Base-by-base conservation (phyloP, 1,284 basidiomycete genomes). In the Boletus hoseneyae region DNA sequence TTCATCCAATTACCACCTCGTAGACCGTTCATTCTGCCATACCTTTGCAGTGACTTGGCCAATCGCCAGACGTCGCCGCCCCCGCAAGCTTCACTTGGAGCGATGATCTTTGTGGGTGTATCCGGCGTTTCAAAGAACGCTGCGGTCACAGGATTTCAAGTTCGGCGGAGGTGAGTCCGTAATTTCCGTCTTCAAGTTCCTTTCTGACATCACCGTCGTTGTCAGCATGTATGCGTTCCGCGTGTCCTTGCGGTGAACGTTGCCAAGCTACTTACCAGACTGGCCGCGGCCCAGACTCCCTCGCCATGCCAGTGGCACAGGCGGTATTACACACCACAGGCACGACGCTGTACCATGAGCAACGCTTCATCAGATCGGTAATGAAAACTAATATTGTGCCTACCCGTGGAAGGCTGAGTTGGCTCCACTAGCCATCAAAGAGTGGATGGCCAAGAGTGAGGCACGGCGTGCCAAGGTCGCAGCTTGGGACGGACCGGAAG, bases 111-210 rank as follows among this genome's bases (percentile, higher is more conserved):
- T 27, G 48, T 56, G 9, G 61, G 65, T 19, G 10, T 53, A 36
- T 52, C 51, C 1, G 61, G 65, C 6, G 30, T 64, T 47, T 48
- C 16, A 7, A 60, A 64, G 47, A 63, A 45, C 15, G 64, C 43
- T 65, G n/a, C 67, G 61, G 61, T 64, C 63, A 18, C 65, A 66
- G 45, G 65, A 65, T 40, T n/a, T n/a, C n/a, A n/a, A n/a, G n/a
- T 58, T 66, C 16, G 57, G 59, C 39, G 63, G 61, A 47, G 52
- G 62, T 37, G 25, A 58, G 61, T 50, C n/a, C 27, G 40, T 43
- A 5, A 25, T 29, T 51, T 11, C 35, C 12, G 4, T 8, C 7
- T n/a, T n/a, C n/a, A n/a, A n/a, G n/a, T n/a, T 16, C 8, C 19
- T 19, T 32, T 23, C 39, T 64, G 44, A 64, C 7, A 21, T 41